Evolutionary conservation across 164 flowering plant genomes (phyloP).

Genomic region (Vitis cinerea): DNA sequence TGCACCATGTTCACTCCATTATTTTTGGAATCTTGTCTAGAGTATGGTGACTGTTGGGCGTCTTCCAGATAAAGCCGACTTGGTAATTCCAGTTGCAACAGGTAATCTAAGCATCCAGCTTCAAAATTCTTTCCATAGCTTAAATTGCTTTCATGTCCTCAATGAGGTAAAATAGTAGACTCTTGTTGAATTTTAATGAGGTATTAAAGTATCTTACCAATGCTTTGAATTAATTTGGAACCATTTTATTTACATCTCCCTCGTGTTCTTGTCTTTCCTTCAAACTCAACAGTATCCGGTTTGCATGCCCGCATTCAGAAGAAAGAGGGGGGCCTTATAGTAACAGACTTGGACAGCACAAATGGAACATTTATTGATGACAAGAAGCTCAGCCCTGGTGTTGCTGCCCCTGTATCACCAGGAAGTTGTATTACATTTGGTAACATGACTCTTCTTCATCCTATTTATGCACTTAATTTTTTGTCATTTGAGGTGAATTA

Average conservation of each 20-base stretch:
- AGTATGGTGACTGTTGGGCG: constrained; percentile 73
- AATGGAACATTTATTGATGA: constrained; percentile 80
- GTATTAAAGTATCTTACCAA: too few relatives aligned
- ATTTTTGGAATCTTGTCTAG: constrained; percentile 31
- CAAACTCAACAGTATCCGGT: constrained; percentile 54
- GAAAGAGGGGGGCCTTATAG: constrained; percentile 54
- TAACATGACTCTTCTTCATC: constrained; percentile 16
- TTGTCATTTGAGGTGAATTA: background rate
- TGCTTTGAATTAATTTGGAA: too few relatives aligned
- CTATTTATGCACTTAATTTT: background rate
- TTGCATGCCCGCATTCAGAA: constrained; percentile 75
- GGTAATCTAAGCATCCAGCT: constrained; percentile 37
- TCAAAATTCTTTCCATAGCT: background rate
- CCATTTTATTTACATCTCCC: too few relatives aligned
- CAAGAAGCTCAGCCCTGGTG: constrained; percentile 61
- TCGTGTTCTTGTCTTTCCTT: background rate
- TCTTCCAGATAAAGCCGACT: constrained; percentile 74
- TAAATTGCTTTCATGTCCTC: too few relatives aligned
- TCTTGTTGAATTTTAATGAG: too few relatives aligned
- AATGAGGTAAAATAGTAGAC: too few relatives aligned
- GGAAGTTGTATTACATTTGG: constrained; percentile 77
- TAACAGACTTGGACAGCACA: constrained; percentile 85
- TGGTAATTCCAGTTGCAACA: constrained; percentile 91
- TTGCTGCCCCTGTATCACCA: constrained; percentile 38
- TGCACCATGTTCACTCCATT: constrained; percentile 2